These are phyloP conservation scores for Limonium bicolor DNA, from an alignment of 148 eudicot genomes.

Conservation along the genomic window DNA sequence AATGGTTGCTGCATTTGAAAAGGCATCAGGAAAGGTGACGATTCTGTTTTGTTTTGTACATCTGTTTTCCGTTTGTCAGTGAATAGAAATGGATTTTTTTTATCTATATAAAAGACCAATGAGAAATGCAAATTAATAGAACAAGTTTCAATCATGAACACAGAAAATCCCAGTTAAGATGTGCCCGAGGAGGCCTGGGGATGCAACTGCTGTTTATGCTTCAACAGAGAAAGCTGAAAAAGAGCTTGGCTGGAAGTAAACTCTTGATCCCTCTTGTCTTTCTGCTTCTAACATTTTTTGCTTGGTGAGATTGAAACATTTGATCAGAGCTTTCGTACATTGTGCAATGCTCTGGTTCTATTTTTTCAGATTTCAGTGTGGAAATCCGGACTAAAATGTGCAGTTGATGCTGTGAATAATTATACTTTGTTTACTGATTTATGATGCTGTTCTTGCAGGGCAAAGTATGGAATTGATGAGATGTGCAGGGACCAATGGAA, in stretches of 20 bases:
- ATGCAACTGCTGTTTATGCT: conserved; percentile 67
- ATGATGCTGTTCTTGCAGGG: not conserved
- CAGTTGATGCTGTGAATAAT: too few species aligned
- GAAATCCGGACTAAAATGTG: too few species aligned
- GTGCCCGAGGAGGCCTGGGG: conserved; percentile 80
- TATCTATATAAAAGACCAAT: too few species aligned
- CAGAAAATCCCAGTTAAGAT: conserved; percentile 67
- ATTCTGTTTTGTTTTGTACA: too few species aligned
- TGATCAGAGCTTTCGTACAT: too few species aligned
- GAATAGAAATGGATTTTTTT: too few species aligned
- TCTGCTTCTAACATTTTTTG: not conserved
- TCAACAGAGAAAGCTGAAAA: conserved; percentile 63
- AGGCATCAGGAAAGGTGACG: conserved; percentile 81
- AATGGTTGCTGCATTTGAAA: conserved; percentile 80
- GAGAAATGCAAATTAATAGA: not conserved
- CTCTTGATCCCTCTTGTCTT: not conserved
- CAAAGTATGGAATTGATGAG: not conserved
- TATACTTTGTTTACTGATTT: too few species aligned
- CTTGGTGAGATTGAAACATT: too few species aligned
- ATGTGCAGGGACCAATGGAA: conserved; percentile 2
- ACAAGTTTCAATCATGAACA: not conserved
- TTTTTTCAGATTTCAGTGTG: too few species aligned
- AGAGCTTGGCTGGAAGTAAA: conserved; percentile 92
- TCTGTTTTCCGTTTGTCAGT: too few species aligned
- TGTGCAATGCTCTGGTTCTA: too few species aligned